Percentiles rank a stretch among this genome's conserved stretches.
Evolutionary conservation across 2,329 filamentous ascomycete genomes (phyloP).

Genomic region (Claviceps sp.): DNA sequence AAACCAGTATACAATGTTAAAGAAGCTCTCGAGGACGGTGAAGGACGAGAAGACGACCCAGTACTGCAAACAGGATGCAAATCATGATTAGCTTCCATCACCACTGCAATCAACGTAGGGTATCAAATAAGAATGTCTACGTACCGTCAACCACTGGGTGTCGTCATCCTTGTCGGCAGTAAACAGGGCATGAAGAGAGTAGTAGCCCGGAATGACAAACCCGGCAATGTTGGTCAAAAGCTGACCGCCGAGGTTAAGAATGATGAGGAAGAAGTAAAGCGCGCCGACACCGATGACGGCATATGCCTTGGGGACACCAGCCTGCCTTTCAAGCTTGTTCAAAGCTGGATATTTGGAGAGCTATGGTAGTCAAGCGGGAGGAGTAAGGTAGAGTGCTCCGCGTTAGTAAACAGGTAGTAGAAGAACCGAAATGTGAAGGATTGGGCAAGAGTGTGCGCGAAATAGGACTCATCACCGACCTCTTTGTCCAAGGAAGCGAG

Average conservation of each 20-base stretch:
- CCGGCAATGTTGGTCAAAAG: conserved; percentile 79
- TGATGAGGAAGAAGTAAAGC: conserved; percentile 81
- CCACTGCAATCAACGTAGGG: not conserved
- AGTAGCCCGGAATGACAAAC: conserved; percentile 73
- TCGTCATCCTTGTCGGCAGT: conserved; percentile 59
- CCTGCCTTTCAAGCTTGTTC: conserved; percentile 77
- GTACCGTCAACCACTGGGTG: conserved; percentile 65
- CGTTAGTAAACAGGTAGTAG: conserved; percentile 14
- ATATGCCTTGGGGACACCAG: conserved; percentile 74
- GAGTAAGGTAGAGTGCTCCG: not conserved
- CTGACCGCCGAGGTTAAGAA: conserved; percentile 85
- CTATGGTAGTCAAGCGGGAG: conserved; percentile 26
- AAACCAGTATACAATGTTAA: conserved; percentile 87
- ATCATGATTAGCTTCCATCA: not conserved
- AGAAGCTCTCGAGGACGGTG: conserved; percentile 68
- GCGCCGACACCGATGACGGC: conserved; percentile 61
- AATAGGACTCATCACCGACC: conserved; percentile 36
- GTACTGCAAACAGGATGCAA: conserved; percentile 42
- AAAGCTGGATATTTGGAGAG: conserved; percentile 75
- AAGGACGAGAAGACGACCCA: conserved; percentile 79
- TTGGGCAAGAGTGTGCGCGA: not conserved
- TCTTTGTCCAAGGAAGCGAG: conserved; percentile 71
- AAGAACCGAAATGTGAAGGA: not conserved
- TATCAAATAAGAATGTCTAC: conserved; percentile 15
- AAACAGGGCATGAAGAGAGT: conserved; percentile 69